Conservation (phyloP, 306 rosid species). For the Quercus ilex region DNA sequence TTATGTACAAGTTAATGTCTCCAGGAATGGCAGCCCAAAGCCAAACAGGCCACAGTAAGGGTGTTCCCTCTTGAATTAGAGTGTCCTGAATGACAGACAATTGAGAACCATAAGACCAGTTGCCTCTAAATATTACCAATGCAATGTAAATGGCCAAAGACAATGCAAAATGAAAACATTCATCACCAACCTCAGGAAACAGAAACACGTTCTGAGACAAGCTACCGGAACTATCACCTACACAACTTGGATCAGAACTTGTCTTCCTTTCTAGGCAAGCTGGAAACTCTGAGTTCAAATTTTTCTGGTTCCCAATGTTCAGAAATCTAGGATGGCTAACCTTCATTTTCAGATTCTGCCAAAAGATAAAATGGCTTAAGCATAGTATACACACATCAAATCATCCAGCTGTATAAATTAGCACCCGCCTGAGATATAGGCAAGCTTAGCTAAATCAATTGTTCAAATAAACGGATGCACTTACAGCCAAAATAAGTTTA, state of each 20-base stretch:
- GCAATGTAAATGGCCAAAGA: constrained; percentile 14
- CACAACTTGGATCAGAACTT: constrained; percentile 31
- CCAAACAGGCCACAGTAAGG: constrained; percentile 96
- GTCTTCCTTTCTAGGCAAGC: constrained; percentile 60
- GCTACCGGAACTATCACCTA: constrained; percentile 28
- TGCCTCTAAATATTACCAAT: constrained; percentile 2
- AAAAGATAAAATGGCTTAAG: constrained; percentile 23
- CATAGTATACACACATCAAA: constrained; percentile 17
- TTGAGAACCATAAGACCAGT: constrained; percentile 22
- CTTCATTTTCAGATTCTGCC: constrained; percentile 93
- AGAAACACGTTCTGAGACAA: constrained; percentile 53
- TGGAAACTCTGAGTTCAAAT: constrained; percentile 59
- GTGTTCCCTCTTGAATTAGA: constrained; percentile 54
- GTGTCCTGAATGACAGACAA: constrained; percentile 55
- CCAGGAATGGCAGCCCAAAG: constrained; percentile 94
- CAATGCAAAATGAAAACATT: constrained; percentile 9
- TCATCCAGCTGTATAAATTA: constrained; percentile 22
- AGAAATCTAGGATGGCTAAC: constrained; percentile 85
- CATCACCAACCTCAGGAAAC: constrained; percentile 80
- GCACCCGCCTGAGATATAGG: constrained; percentile 9
- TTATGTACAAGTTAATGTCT: constrained; percentile 61
- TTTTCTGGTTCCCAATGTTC: constrained; percentile 61
- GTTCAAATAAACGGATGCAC: constrained; percentile 1
- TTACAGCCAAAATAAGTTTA: neutral
- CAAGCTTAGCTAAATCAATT: constrained; percentile 8